phyloP scores from a whole-genome alignment of 768 basidiomycete species.

The Boletus rubropictus region DNA sequence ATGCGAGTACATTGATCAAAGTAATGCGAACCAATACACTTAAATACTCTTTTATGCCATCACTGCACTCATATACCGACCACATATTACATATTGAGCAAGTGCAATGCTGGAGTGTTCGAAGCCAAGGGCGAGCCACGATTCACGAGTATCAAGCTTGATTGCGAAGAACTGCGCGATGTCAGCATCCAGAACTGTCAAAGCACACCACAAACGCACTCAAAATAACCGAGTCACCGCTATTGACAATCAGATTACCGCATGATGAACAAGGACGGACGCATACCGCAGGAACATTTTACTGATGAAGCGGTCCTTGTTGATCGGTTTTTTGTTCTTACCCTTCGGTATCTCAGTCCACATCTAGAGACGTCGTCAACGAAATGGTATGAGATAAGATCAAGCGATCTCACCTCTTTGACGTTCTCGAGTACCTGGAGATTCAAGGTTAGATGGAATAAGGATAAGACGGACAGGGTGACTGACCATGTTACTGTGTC shows the following conservation, averaged over 20 bases:
- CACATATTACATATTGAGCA: neutral
- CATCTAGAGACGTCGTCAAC: constrained; percentile 61
- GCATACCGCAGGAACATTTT: constrained; percentile 94
- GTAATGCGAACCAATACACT: neutral
- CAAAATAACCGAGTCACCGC: constrained; percentile 96
- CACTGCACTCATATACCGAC: neutral
- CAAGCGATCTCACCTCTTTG: constrained; percentile 66
- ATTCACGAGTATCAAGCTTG: constrained; percentile 43
- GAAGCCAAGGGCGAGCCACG: neutral
- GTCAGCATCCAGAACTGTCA: constrained; percentile 29
- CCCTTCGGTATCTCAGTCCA: constrained; percentile 98
- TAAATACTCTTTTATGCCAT: neutral
- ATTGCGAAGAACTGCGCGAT: constrained; percentile 62
- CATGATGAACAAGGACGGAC: neutral
- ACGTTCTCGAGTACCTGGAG: constrained; percentile 91
- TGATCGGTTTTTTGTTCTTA: constrained; percentile 97
- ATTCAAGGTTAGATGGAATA: constrained; percentile 6
- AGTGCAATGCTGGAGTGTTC: neutral
- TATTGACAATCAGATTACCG: constrained; percentile 28
- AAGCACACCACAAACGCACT: constrained; percentile 50
- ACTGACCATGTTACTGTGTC: constrained; percentile 96
- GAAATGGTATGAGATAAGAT: neutral
- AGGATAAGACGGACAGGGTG: neutral
- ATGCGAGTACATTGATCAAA: constrained; percentile 2
- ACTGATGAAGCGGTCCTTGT: constrained; percentile 98